Base-by-base conservation (phyloP, 208 protist genomes). In the Leishmania major region DNA sequence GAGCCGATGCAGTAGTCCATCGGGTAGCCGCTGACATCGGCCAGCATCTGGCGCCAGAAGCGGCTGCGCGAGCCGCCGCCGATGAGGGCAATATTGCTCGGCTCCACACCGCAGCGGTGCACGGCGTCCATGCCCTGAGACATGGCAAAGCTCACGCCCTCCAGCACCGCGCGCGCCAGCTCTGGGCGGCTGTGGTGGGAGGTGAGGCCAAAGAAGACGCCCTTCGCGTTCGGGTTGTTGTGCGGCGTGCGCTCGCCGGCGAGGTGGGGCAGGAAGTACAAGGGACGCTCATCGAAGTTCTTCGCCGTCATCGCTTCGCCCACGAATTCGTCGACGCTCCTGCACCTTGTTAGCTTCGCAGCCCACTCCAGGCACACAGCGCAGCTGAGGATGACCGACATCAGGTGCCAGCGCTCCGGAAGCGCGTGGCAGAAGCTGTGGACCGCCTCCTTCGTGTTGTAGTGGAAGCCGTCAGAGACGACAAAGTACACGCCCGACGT, bases 401-500 rank as follows among this genome's bases (percentile, higher is more conserved):
- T 96, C 51, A 94, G 83, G 72, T 94, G 91, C 91, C 93, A 96
- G 31, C 85, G 88, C 45, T 90, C 64, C n/a, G 90, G 91, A 47
- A 96, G 79, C 37, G 91, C 91, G 78, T 96, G 90, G 86, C 91
- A 96, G 86, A 94, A 96, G 84, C 91, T 93, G 82, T 94, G 93
- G 59, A 94, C 91, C 19, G 91, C 93, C 89, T 96, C 93, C 45
- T 88, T 83, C 28, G 90, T 94, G 84, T 96, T 94, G 83, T 80
- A 89, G 74, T 88, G 83, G 83, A 94, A 96, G 73, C 90, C 89
- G 80, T 94, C 91, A 17, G 90, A 92, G n/a, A 94, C 90, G 67
- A 94, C 89, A 75, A 96, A 95, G 78, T 95, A 96, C 66, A 96
- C 93, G 51, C 93, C 93, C n/a, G 90, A 96, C 25, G 93, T 96